Evolutionary conservation across 352 stramenopile species (phyloP), one percentile per base, ranked within the genome.

Genomic region (Globisporangium nagaii): DNA sequence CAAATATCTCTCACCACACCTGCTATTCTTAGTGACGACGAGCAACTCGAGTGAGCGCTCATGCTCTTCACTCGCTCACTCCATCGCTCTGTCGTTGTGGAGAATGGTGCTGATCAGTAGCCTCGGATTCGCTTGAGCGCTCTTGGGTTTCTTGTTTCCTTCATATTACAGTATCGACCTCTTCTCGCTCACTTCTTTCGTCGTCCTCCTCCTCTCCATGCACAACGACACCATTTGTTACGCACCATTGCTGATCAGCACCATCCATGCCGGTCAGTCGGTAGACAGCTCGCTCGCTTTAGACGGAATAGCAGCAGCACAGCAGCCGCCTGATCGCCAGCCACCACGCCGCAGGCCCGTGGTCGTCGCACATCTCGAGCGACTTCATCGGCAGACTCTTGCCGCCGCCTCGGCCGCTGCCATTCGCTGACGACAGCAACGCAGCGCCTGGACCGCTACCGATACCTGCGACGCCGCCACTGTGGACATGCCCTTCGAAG

Each of bases 231-330:
- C 22, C 34, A 56, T 28, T 27, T 36, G 27, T 30, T 27, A n/a
- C n/a, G n/a, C n/a, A n/a, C n/a, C n/a, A n/a, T n/a, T n/a, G n/a
- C n/a, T n/a, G n/a, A n/a, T n/a, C n/a, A n/a, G n/a, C n/a, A n/a
- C n/a, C n/a, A n/a, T n/a, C n/a, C n/a, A n/a, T n/a, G n/a, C n/a
- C n/a, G n/a, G n/a, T n/a, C n/a, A n/a, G n/a, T n/a, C n/a, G n/a
- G n/a, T n/a, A n/a, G n/a, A n/a, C n/a, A n/a, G n/a, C n/a, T n/a
- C n/a, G n/a, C n/a, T n/a, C n/a, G 34, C 34, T 17, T 40, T 55
- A 62, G 8, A 58, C 61, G 19, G 43, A 27, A 10, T 40, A 63
- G 20, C 67, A 75, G 47, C 67, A 75, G 57, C 67, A 75, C n/a
- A 75, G 37, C 27, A 72, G 53, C 27, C 67, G 63, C 56, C 49